A percentile compares a stretch with the other conserved stretches of the same genome.
These are phyloP conservation scores for Retiboletus flavoniger DNA, from an alignment of 1,284 basidiomycete species.

Conservation along the genomic window DNA sequence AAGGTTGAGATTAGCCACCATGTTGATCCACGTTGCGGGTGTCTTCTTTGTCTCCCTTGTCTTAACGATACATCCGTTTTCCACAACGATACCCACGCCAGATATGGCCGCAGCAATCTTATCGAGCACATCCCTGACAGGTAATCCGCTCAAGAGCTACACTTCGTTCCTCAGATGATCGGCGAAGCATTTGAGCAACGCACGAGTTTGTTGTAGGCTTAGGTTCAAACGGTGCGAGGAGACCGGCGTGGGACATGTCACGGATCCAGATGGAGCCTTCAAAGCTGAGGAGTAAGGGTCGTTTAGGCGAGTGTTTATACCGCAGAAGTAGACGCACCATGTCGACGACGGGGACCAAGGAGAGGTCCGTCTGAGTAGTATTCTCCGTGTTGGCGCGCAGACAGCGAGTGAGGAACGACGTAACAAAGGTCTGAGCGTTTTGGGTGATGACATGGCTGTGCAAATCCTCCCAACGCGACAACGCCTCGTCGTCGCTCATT, in stretches of 20 bases:
- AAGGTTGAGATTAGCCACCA: slow-evolving; percentile 76
- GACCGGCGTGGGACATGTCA: slow-evolving; percentile 47
- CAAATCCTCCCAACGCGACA: slow-evolving; percentile 80
- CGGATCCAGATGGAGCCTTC: slow-evolving; percentile 75
- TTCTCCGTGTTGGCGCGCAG: slow-evolving; percentile 71
- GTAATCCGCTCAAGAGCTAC: slow-evolving; percentile 79
- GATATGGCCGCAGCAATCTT: slow-evolving; percentile 60
- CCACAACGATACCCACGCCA: slow-evolving; percentile 78
- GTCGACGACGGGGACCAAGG: slow-evolving; percentile 51
- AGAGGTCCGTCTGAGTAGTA: slow-evolving; percentile 34
- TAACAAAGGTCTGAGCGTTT: slow-evolving; percentile 83
- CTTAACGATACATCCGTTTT: slow-evolving; percentile 86
- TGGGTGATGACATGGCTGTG: slow-evolving; percentile 87
- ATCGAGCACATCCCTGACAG: slow-evolving; percentile 62
- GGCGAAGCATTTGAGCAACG: slow-evolving; percentile 58
- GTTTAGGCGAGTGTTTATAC: slow-evolving; percentile 61
- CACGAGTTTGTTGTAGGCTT: slow-evolving; percentile 57
- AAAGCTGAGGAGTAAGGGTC: slow-evolving; percentile 76
- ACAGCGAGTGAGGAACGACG: slow-evolving; percentile 72
- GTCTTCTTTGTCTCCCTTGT: slow-evolving; percentile 39
- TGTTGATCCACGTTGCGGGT: slow-evolving; percentile 65
- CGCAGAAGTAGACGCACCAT: slow-evolving; percentile 52
- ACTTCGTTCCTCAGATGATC: slow-evolving; percentile 73
- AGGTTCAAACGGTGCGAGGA: slow-evolving; percentile 47
- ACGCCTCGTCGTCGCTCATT: slow-evolving; percentile 73